Conservation (phyloP, 2,329 filamentous ascomycete species). For the Aspergillus arachidicola region DNA sequence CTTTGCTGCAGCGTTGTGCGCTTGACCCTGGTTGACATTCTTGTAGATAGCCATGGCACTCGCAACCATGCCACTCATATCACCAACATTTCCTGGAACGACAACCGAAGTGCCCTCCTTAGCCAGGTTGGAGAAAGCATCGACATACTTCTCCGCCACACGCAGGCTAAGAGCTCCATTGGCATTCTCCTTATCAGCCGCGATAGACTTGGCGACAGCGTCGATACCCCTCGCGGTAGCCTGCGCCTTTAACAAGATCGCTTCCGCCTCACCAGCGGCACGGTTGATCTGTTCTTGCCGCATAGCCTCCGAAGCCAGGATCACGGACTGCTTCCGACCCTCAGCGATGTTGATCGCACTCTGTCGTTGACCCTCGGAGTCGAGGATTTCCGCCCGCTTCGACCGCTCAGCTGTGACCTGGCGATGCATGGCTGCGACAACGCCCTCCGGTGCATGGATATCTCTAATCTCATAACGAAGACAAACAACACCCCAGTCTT, state of each 20-base stretch:
- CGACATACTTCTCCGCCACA: constrained; percentile 97
- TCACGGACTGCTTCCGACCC: constrained; percentile 94
- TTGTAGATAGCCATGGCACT: constrained; percentile 94
- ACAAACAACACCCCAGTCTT: constrained; percentile 95
- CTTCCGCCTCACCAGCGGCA: constrained; percentile 90
- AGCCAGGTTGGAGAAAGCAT: constrained; percentile 87
- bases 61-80: constrained; percentile 95
- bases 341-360: constrained; percentile 99
- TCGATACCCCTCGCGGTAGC: constrained; percentile 90
- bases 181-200: constrained; percentile 71
- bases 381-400: constrained; percentile 96
- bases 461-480: constrained; percentile 97
- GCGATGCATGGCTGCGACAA: constrained; percentile 97
- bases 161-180: constrained; percentile 82
- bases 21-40: constrained; percentile 82
- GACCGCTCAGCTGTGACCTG: constrained; percentile 96
- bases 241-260: constrained; percentile 80
- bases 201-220: constrained; percentile 76
- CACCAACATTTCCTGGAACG: constrained; percentile 94
- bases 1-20: constrained; percentile 59
- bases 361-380: constrained; percentile 95
- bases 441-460: constrained; percentile 90
- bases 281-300: constrained; percentile 90
- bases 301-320: constrained; percentile 90
- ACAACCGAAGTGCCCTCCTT: constrained; percentile 95